Base-by-base conservation (phyloP, 768 basidiomycete genomes). In the Pisolithus orientalis region DNA sequence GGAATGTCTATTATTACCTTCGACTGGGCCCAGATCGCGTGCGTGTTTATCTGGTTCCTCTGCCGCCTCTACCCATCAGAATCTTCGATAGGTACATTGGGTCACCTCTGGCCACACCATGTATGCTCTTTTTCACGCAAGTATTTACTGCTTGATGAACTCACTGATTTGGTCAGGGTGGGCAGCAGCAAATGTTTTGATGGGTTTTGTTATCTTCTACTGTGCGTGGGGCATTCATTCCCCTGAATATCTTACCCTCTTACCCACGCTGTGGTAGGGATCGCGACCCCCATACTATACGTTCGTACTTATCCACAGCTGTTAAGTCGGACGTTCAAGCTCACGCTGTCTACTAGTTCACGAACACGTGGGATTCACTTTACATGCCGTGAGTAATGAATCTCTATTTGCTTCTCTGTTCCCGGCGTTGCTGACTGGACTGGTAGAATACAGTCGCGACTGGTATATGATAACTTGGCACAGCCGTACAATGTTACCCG, bases 1-100 rank as follows among this genome's bases (percentile, higher is more conserved):
- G 82, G 83, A 28, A 87, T 89, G 84, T 83, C 83, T 48, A 60
- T 88, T 47, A 61, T 90, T 54, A 87, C 87, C 40, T 88, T 92
- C 62, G 89, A 91, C 61, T 92, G 89, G 89, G 74, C 80, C 16
- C 84, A 87, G 66, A 82, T 85, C 52, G 66, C 68, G 62, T 69
- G 34, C 45, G 66, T 64, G 25, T 60, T 61, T 48, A 56, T 60
- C 25, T 51, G 17, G 54, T 13, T 42, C 47, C 10, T 21, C 8
- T 25, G 9, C 21, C 1, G 7, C 9, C 21, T 14, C 51, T 27
- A 29, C 47, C 32, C 16, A 14, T 2, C 11, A 39, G 54, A 37
- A 31, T 17, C 8, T 37, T 50, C 21, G 5, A 51, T 17, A 67
- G 66, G 45, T 67, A 63, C 39, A 63, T 55, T 32, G 67, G 66